Base-by-base conservation (phyloP, 495 filamentous ascomycete genomes). In the Elasticomyces elasticus region DNA sequence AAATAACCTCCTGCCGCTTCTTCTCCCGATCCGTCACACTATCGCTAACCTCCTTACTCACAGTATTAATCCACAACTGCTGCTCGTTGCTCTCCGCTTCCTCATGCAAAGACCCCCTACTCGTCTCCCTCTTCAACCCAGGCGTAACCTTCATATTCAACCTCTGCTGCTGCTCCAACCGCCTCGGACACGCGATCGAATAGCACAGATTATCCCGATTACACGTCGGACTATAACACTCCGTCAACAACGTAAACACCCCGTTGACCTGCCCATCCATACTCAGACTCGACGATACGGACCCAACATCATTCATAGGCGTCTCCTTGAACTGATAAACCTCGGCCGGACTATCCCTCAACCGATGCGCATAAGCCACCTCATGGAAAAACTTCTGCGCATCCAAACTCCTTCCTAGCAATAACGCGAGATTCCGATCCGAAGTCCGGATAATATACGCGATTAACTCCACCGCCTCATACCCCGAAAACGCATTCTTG, bases 371-470 rank as follows among this genome's bases (percentile, higher is more conserved):
- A 68, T 99, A 99, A 3, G 90, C 95, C 37, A 97, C 94, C 78
- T 99, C 94, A 68, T 97, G 94, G 67, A 99, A 99, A 69, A 97
- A 96, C 68, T 97, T 99, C 69, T 99, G 94, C 38, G 94, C 94
- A 72, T 99, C 94, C 41, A 99, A 72, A 52, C 89, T 87, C 59
- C 94, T 79, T 42, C 94, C 94, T n/a, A 99, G 70, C 11, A 99
- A 80, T 51, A 99, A 72, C 37, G 94, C 92, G 58, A 99, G 73
- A 63, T 96, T 99, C 47, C 94, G 81, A 69, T 99, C 94, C 11
- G 84, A 94, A 0, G 94, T 99, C 67, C 91, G 85, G 66, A 97
- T 96, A 61, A 97, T 97, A 63, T 86, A 87, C 1, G 84, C 82
- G 48, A 99, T 88, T 58, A 95, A 73, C 69, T 97, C 94, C 26